Base-by-base conservation (phyloP, 1,284 basidiomycete genomes). In the Boletus subluridellus region DNA sequence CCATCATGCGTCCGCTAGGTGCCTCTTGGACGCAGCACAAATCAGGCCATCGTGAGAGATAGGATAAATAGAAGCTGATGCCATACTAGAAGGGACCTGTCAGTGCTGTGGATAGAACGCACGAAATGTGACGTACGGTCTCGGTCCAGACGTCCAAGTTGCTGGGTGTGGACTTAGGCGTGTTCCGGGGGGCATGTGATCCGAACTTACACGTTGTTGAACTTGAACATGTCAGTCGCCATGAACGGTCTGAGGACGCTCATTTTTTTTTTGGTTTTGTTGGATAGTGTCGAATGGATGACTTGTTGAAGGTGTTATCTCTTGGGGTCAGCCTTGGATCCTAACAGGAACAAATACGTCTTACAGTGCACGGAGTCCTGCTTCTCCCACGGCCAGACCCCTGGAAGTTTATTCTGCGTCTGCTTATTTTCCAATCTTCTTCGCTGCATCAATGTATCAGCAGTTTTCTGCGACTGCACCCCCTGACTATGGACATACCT, bases 121-220 rank as follows among this genome's bases (percentile, higher is more conserved):
- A 45, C 38, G 49, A 14, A 9, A 46, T 28, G 26, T 42, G 34
- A 72, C 83, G 66, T 66, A 91, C 90, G 21, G 94, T 96, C 77
- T 96, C 94, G 49, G 94, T 96, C 91, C 92, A 96, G 55, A 94
- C 80, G 73, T 96, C 94, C 68, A 95, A 77, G 72, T 96, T 96
- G 60, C 94, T 94, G 69, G 1, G 57, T 41, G 44, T 52, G 57
- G 49, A n/a, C 49, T 60, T 12, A 61, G 50, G 37, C 11, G 48
- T 10, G 53, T n/a, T 24, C 4, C 7, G 30, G 12, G 24, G 38
- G 26, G 24, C 0, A 55, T 5, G 28, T 30, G 5, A 26, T 34
- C 21, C 52, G 30, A 8, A 73, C 81, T 64, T 65, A 90, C 91
- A 92, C 81, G 69, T 94, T 92, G 73, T 96, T 96, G 77, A 95